Conservation (phyloP, 306 rosid genomes). For the Ormosia semicastrata region DNA sequence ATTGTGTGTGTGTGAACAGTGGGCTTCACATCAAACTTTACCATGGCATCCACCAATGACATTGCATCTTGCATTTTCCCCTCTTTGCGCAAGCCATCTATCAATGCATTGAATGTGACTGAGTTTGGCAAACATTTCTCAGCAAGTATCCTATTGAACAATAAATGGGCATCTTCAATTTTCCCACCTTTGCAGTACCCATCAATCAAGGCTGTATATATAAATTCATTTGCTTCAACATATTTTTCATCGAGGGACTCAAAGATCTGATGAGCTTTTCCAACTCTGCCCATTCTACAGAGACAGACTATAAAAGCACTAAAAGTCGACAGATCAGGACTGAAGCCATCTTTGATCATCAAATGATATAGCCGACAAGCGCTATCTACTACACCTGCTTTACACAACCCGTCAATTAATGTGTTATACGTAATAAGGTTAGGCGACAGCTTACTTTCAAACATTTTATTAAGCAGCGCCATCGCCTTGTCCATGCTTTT, state of each 20-base stretch:
- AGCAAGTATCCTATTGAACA: conserved; percentile 64
- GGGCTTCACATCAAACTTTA: conserved; percentile 49
- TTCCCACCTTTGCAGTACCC: conserved; percentile 75
- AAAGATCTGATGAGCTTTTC: conserved; percentile 56
- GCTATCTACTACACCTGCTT: conserved; percentile 59
- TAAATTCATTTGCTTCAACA: conserved; percentile 46
- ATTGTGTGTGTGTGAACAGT: conserved; percentile 60
- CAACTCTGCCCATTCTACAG: conserved; percentile 61
- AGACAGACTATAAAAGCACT: conserved; percentile 52
- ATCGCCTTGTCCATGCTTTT: conserved; percentile 79
- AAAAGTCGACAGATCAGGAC: conserved; percentile 72
- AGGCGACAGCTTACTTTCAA: conserved; percentile 56
- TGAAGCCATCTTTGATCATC: conserved; percentile 63
- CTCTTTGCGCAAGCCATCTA: conserved; percentile 73
- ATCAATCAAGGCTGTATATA: conserved; percentile 71
- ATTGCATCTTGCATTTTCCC: conserved; percentile 54
- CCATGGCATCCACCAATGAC: conserved; percentile 57
- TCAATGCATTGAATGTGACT: conserved; percentile 59
- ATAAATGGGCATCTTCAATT: conserved; percentile 46
- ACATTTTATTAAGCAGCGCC: conserved; percentile 65
- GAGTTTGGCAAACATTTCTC: conserved; percentile 68
- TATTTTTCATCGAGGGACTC: conserved; percentile 65
- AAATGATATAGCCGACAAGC: conserved; percentile 63
- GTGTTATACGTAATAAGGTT: conserved; percentile 62
- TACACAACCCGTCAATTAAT: conserved; percentile 73